Conservation (phyloP, 192 early-diverging fungal genomes). For the Chytriomyces sp. region DNA sequence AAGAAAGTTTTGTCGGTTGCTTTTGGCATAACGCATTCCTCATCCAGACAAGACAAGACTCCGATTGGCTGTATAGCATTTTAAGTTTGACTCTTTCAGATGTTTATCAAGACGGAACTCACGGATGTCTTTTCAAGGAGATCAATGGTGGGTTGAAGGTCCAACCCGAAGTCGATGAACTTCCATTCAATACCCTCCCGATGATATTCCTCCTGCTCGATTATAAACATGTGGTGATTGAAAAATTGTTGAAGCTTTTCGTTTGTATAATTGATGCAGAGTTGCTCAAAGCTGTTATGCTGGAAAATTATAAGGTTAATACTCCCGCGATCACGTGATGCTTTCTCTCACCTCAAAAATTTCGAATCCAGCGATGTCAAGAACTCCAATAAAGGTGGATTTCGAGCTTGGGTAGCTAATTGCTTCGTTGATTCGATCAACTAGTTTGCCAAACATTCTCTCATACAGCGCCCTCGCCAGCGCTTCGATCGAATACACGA, state of each 20-base stretch:
- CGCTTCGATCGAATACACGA: conserved; percentile 86
- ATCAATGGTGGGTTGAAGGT: conserved; percentile 97
- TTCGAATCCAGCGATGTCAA: conserved; percentile 99
- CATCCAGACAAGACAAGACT: conserved; percentile 93
- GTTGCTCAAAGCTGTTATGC: conserved; percentile 97
- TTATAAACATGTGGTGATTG: conserved; percentile 99
- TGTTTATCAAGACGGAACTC: conserved; percentile 29
- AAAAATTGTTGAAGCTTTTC: conserved; percentile 99
- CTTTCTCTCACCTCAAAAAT: conserved; percentile 89
- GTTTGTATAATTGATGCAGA: conserved; percentile 99
- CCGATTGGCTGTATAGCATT: conserved; percentile 74
- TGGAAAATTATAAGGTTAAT: conserved; percentile 1
- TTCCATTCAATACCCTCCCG: conserved; percentile 97
- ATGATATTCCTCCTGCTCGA: conserved; percentile 98
- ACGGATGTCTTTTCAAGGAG: conserved; percentile 95
- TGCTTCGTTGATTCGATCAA: conserved; percentile 82
- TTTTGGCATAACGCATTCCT: conserved; percentile 98
- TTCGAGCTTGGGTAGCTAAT: conserved; percentile 67
- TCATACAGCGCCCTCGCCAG: conserved; percentile 91
- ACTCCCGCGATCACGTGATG: not conserved
- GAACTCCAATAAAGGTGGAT: conserved; percentile 88
- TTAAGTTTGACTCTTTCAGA: not conserved
- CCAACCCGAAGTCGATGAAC: conserved; percentile 96
- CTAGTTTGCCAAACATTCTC: conserved; percentile 90
- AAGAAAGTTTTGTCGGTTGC: conserved; percentile 94